Base-by-base conservation (phyloP, 2,329 filamentous ascomycete genomes). In the Bertia moriformis region DNA sequence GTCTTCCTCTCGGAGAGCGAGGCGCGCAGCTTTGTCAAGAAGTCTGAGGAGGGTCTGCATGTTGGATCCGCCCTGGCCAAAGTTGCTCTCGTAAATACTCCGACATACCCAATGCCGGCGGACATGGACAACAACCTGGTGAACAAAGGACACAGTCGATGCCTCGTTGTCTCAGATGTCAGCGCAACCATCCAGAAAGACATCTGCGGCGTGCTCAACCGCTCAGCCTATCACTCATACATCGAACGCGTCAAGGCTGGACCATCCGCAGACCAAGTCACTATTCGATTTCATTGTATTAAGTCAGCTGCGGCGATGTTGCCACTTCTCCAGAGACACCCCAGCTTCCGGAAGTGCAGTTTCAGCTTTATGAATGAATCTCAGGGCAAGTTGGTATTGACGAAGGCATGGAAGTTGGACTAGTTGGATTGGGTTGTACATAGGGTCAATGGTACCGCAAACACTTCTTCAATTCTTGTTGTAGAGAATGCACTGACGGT, bases 21-120 rank as follows among this genome's bases (percentile, higher is more conserved):
- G 22, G 52, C 54, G 2, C 14, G 42, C 12, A 38, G 40, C 2
- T 56, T 56, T 33, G 19, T 48, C 10, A 20, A 41, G 7, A 39
- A 41, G 2, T 32, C 40, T 4, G 45, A 42, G 7, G 36, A 43
- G 3, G 46, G 46, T 4, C 41, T 56, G 3, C 40, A 20, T 12
- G 38, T 53, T 19, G 43, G 51, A 3, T 35, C 44, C 4, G 40
- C 39, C 4, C 39, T 41, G 22, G 49, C 46, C 18, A 49, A 43
- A 15, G 47, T 53, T 2, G 39, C 43, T 4, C 46, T 51, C 5
- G 46, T 51, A 14, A 41, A 47, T 32, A 55, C 52, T 4, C 49
- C 53, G 1, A 56, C 52, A 3, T 55, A 53, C 22, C 53, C 53
- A 4, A 53, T 55, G 14, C 38, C 49, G 0, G 40, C 41, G 5